phyloP scores from a whole-genome alignment of 192 early-diverging fungal genomes.

The Physocladia obscura region DNA sequence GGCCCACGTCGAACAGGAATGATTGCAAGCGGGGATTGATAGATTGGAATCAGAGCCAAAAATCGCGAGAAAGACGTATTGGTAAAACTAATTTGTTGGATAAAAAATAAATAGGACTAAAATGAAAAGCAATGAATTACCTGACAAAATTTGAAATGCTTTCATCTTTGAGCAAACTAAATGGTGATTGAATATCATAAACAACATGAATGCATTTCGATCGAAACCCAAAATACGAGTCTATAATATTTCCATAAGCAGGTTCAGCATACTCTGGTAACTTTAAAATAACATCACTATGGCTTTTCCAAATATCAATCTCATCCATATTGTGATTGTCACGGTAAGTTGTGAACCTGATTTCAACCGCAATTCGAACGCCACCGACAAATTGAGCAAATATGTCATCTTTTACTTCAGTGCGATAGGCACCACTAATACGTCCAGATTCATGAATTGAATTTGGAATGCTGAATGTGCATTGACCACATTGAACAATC shows the following conservation, averaged over 20 bases:
- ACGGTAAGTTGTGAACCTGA: constrained; percentile 35
- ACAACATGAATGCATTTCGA: constrained; percentile 28
- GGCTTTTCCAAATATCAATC: constrained; percentile 26
- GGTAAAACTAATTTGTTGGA: constrained; percentile 25
- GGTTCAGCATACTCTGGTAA: constrained; percentile 37
- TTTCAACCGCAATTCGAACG: constrained; percentile 36
- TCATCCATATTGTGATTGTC: background rate
- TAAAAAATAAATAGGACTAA: background rate
- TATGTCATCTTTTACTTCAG: constrained; percentile 10
- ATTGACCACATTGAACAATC: constrained; percentile 46
- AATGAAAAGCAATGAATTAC: background rate
- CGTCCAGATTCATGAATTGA: constrained; percentile 10
- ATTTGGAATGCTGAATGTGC: constrained; percentile 34
- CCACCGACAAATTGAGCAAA: constrained; percentile 45
- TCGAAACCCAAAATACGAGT: constrained; percentile 27
- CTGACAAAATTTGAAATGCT: constrained; percentile 13
- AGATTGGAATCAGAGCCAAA: constrained; percentile 37
- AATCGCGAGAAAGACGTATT: constrained; percentile 35
- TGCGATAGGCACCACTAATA: constrained; percentile 14
- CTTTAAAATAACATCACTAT: constrained; percentile 42
- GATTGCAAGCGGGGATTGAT: constrained; percentile 54
- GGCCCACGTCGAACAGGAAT: constrained; percentile 46
- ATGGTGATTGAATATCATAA: constrained; percentile 26
- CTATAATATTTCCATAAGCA: background rate
- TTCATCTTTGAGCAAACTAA: background rate